phyloP scores from a whole-genome alignment of 2,329 filamentous ascomycete genomes.

The Didymosphaeria variabile region DNA sequence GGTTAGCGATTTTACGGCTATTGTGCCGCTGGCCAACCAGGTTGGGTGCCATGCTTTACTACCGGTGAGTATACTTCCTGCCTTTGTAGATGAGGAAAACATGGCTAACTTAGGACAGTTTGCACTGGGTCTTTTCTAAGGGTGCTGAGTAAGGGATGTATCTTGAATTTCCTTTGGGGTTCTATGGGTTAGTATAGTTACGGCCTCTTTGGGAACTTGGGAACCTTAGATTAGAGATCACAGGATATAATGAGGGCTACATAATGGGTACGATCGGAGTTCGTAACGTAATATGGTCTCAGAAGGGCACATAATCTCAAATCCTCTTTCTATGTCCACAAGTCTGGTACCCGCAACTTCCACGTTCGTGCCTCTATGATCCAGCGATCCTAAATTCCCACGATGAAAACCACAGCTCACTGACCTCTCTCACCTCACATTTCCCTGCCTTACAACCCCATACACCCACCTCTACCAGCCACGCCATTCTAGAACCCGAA shows the following conservation, averaged over 20 bases:
- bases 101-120: not conserved
- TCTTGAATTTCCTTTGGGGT: not conserved
- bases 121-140: slow-evolving; percentile 7
- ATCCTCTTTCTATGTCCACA: not conserved
- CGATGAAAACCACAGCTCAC: too few species aligned
- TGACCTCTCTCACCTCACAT: too few species aligned
- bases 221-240: not conserved
- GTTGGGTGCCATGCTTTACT: slow-evolving; percentile 73
- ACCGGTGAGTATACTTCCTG: slow-evolving; percentile 61
- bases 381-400: not conserved
- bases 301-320: not conserved
- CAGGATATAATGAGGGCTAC: slow-evolving; percentile 1
- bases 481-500: too few species aligned
- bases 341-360: not conserved
- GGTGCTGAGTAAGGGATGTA: not conserved
- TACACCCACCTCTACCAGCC: too few species aligned
- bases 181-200: not conserved
- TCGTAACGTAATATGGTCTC: not conserved
- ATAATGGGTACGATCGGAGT: not conserved
- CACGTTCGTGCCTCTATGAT: not conserved
- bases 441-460: too few species aligned
- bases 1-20: slow-evolving; percentile 67
- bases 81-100: too few species aligned
- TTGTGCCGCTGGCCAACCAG: slow-evolving; percentile 78
- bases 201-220: not conserved